Evolutionary conservation across 192 early-diverging fungal genomes (phyloP).

Genomic region (Backusella liffmaniae): DNA sequence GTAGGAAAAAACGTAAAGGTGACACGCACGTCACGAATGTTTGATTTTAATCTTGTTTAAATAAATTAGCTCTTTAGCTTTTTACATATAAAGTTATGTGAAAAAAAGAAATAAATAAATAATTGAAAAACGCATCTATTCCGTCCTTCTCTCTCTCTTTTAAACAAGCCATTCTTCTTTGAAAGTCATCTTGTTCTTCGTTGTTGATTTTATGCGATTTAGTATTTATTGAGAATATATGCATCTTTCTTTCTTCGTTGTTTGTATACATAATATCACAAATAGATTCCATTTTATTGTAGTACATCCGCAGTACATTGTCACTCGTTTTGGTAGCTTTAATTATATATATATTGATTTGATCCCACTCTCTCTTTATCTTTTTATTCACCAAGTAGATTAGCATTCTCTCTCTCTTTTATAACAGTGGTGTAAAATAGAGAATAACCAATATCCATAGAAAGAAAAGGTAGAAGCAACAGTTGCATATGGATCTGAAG

Average conservation of each 20-base stretch:
- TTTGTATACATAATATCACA: not conserved
- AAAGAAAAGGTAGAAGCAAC: not conserved
- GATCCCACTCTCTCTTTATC: not conserved
- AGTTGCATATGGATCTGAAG: not conserved
- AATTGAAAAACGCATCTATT: not conserved
- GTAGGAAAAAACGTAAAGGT: not conserved
- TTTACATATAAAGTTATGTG: not conserved
- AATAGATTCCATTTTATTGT: not conserved
- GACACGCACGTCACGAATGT: not conserved
- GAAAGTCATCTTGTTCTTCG: no score
- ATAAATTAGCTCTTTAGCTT: not conserved
- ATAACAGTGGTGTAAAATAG: not conserved
- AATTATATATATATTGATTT: not conserved
- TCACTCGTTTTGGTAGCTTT: not conserved
- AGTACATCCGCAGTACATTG: not conserved
- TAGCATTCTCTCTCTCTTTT: not conserved
- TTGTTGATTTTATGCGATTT: not conserved
- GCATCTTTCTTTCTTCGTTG: not conserved
- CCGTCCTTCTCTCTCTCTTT: no score
- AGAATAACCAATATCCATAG: not conserved
- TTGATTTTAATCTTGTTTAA: constrained; percentile 7
- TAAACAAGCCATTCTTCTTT: no score
- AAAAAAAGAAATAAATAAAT: not conserved
- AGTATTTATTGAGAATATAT: not conserved
- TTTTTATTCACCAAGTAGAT: not conserved